Percentiles rank a stretch among this genome's conserved stretches.
Conservation (phyloP, 192 early-diverging fungal species). For the Geranomyces michiganensis region DNA sequence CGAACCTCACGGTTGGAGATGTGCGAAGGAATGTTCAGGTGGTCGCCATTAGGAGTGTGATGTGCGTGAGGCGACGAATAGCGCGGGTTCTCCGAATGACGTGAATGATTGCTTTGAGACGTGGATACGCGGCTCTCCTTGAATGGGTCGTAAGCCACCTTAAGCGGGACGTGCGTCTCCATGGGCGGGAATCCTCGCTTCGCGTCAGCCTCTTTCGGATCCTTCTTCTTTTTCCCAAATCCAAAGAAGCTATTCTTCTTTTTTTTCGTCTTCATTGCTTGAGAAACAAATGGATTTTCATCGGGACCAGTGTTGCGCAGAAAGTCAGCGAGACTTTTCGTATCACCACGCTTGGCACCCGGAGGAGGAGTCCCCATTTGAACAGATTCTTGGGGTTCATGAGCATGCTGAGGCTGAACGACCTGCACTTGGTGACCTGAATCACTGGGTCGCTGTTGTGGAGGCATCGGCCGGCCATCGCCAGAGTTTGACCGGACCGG, state of each 20-base stretch:
- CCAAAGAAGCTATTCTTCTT: conserved; percentile 31
- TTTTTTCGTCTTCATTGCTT: conserved; percentile 26
- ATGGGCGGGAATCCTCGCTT: conserved; percentile 2
- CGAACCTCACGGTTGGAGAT: conserved; percentile 24
- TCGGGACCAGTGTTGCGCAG: conserved; percentile 25
- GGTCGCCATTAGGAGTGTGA: not conserved
- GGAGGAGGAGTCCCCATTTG: not conserved
- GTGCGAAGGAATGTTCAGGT: conserved; percentile 16
- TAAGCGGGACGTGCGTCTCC: conserved; percentile 10
- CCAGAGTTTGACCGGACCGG: conserved; percentile 6
- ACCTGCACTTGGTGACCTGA: too few species aligned
- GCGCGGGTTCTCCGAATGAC: not conserved
- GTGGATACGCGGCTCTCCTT: not conserved
- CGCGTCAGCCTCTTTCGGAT: not conserved
- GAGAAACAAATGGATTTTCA: not conserved
- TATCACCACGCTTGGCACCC: not conserved
- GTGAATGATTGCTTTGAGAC: not conserved
- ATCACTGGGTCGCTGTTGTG: too few species aligned
- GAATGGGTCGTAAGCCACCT: conserved; percentile 26
- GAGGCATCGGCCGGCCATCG: not conserved
- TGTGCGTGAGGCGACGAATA: not conserved
- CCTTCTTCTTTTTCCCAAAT: conserved; percentile 33
- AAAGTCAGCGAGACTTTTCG: conserved; percentile 25
- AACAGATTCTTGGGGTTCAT: too few species aligned
- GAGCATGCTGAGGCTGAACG: too few species aligned